phyloP scores from a whole-genome alignment of 768 basidiomycete species.

The Leccinum imitatum region DNA sequence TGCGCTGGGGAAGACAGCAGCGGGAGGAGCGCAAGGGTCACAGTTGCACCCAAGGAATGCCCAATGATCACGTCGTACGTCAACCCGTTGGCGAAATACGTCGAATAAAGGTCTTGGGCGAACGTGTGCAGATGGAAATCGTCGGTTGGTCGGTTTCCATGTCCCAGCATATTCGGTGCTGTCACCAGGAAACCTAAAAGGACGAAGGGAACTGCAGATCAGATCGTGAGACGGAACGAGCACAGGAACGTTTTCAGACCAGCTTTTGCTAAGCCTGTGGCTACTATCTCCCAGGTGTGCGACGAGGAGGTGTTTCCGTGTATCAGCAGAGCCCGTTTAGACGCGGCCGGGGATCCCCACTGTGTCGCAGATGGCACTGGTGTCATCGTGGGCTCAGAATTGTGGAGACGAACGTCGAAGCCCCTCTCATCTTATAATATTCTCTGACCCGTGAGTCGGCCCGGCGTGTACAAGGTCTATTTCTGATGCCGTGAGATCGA shows the following conservation, averaged over 20 bases:
- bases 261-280: conserved; percentile 6
- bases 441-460: not conserved
- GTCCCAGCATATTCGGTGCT: conserved; percentile 20
- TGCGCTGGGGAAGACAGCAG: conserved; percentile 2
- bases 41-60: conserved; percentile 15
- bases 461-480: conserved; percentile 2
- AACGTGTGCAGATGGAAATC: conserved; percentile 14
- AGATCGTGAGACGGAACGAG: not conserved
- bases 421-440: not conserved
- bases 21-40: conserved; percentile 12
- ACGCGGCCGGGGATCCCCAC: conserved; percentile 15
- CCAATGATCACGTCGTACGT: conserved; percentile 19
- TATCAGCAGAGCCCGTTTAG: conserved; percentile 18
- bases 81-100: conserved; percentile 15
- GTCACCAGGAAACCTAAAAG: conserved; percentile 14
- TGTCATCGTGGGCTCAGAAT: conserved; percentile 5
- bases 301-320: conserved; percentile 13
- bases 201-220: not conserved
- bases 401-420: too few relatives aligned
- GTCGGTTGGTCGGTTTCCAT: conserved; percentile 11
- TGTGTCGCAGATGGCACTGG: conserved; percentile 16
- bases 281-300: conserved; percentile 17
- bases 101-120: conserved; percentile 14
- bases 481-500: conserved; percentile 3
- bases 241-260: conserved; percentile 1